These are phyloP conservation scores for Scenedesmus sp. DNA, from an alignment of 163 green algal species.

Conservation along the genomic window DNA sequence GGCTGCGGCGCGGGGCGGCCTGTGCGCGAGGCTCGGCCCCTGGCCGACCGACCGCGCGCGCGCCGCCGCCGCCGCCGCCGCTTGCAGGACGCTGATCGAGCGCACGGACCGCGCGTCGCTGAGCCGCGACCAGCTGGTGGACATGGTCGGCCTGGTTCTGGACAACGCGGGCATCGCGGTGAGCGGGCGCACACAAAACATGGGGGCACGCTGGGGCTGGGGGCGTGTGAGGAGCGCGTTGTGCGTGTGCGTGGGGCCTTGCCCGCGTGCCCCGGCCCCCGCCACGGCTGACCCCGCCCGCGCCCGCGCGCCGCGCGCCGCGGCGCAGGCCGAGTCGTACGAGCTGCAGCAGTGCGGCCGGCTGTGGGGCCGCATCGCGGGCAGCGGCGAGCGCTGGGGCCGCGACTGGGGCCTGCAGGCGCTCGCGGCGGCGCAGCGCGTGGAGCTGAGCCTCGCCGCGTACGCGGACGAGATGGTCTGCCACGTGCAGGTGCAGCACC, in stretches of 20 bases:
- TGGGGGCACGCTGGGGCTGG: too few relatives aligned
- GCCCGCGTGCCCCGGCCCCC: too few relatives aligned
- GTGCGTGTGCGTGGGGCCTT: too few relatives aligned
- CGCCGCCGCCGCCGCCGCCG: too few relatives aligned
- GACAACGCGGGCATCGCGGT: slow-evolving; percentile 61
- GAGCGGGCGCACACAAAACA: too few relatives aligned
- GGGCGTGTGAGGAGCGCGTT: neutral
- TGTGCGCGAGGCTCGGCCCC: too few relatives aligned
- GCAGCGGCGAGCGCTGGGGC: slow-evolving; percentile 41
- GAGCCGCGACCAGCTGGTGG: slow-evolving; percentile 68
- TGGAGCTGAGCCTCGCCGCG: slow-evolving; percentile 29
- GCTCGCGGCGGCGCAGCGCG: slow-evolving; percentile 36
- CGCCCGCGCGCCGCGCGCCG: too few relatives aligned
- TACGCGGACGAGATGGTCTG: slow-evolving; percentile 38
- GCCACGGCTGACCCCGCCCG: too few relatives aligned
- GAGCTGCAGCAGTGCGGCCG: slow-evolving; percentile 8
- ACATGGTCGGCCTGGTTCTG: slow-evolving; percentile 68
- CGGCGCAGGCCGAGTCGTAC: neutral
- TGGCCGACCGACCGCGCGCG: too few relatives aligned
- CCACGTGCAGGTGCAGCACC: slow-evolving; percentile 58
- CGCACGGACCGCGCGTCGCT: slow-evolving; percentile 63
- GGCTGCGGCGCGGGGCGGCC: too few relatives aligned
- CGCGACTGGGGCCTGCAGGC: slow-evolving; percentile 45
- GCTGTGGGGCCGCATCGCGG: slow-evolving; percentile 53
- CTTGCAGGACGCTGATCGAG: slow-evolving; percentile 61